Evolutionary conservation across 768 basidiomycete genomes (phyloP).

Genomic region (Chalciporus sphaerocephalus): DNA sequence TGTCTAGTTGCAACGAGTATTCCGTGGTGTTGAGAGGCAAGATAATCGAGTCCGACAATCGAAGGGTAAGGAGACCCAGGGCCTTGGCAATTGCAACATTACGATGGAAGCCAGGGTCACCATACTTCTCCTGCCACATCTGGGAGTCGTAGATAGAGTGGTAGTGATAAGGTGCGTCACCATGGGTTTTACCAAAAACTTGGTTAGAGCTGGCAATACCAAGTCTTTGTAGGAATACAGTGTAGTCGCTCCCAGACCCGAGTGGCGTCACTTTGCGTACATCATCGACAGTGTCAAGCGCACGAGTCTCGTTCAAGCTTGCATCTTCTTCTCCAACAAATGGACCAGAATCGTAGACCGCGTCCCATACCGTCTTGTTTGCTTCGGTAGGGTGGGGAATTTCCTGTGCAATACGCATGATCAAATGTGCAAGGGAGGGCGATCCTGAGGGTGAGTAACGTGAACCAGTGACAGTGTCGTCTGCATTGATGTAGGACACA

Average conservation of each 20-base stretch:
- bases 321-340: conserved; percentile 40
- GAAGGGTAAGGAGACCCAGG: conserved; percentile 59
- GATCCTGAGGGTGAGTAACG: conserved; percentile 48
- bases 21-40: conserved; percentile 76
- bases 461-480: conserved; percentile 53
- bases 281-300: conserved; percentile 21
- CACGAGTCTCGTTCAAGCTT: conserved; percentile 35
- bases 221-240: conserved; percentile 81
- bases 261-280: conserved; percentile 50
- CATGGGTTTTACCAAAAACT: conserved; percentile 32
- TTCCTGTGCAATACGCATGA: conserved; percentile 49
- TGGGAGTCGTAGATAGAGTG: conserved; percentile 71
- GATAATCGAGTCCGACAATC: conserved; percentile 58
- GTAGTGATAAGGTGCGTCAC: conserved; percentile 72
- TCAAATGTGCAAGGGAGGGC: conserved; percentile 61
- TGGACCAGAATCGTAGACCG: conserved; percentile 50
- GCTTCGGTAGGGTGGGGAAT: conserved; percentile 54
- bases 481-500: conserved; percentile 81
- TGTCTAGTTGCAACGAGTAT: conserved; percentile 61
- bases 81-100: conserved; percentile 70
- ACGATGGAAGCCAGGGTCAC: conserved; percentile 69
- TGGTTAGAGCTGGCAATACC: conserved; percentile 43
- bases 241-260: conserved; percentile 90
- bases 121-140: conserved; percentile 70
- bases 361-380: conserved; percentile 55